Percentiles rank a stretch among this genome's conserved stretches.
phyloP scores from a whole-genome alignment of 1,139 yeast species.

The Spathaspora sp. region DNA sequence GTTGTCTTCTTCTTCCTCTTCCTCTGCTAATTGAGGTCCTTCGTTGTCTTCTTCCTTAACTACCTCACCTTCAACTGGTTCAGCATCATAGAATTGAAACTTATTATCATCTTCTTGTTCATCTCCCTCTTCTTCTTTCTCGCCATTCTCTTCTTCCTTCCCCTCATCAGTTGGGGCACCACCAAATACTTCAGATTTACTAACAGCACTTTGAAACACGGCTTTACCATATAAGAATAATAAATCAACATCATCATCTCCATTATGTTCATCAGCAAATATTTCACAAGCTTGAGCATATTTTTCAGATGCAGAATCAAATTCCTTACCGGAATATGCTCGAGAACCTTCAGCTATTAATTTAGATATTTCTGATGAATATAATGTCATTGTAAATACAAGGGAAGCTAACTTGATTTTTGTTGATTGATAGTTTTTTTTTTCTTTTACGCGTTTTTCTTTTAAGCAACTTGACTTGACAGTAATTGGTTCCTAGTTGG shows the following conservation, averaged over 20 bases:
- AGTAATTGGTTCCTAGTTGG: background rate
- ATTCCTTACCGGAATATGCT: slow-evolving; percentile 61
- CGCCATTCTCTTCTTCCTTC: slow-evolving; percentile 18
- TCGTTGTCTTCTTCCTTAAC: slow-evolving; percentile 32
- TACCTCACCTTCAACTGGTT: slow-evolving; percentile 48
- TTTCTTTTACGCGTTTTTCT: background rate
- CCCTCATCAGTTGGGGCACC: slow-evolving; percentile 36
- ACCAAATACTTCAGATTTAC: slow-evolving; percentile 79
- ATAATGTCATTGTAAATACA: slow-evolving; percentile 8
- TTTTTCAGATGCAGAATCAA: slow-evolving; percentile 65
- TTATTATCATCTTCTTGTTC: slow-evolving; percentile 29
- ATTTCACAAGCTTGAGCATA: slow-evolving; percentile 76
- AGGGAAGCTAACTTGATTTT: background rate
- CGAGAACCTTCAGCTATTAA: slow-evolving; percentile 60
- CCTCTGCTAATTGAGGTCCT: slow-evolving; percentile 29
- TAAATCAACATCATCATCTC: slow-evolving; percentile 68
- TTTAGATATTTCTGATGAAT: slow-evolving; percentile 37
- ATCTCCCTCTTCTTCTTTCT: slow-evolving; percentile 18
- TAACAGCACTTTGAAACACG: slow-evolving; percentile 73
- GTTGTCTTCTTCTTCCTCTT: slow-evolving; percentile 29
- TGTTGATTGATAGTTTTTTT: background rate
- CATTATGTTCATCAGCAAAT: slow-evolving; percentile 43
- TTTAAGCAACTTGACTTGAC: background rate
- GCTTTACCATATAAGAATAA: slow-evolving; percentile 79
- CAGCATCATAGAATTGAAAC: slow-evolving; percentile 58